phyloP scores from a whole-genome alignment of 208 protist genomes.

The Endotrypanum monterogeii region DNA sequence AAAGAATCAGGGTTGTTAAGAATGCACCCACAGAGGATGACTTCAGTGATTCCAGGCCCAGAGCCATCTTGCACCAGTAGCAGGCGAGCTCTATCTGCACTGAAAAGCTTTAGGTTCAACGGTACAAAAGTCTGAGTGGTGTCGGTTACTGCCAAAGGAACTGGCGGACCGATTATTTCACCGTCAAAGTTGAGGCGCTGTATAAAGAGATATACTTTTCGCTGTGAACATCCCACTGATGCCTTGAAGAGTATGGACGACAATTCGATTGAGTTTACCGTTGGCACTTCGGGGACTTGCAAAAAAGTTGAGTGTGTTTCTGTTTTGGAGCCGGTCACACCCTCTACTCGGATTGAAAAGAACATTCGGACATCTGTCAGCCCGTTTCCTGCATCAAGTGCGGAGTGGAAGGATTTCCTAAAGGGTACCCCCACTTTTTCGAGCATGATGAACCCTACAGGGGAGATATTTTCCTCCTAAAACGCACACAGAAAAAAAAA shows the following conservation, averaged over 20 bases:
- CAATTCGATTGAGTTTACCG: conserved; percentile 17
- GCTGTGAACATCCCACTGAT: neutral
- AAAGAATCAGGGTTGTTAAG: conserved; percentile 7
- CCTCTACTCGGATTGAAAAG: conserved; percentile 19
- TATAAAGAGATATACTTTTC: conserved; percentile 17
- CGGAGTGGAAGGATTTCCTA: conserved; percentile 4
- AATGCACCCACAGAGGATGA: conserved; percentile 20
- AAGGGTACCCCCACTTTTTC: conserved; percentile 21
- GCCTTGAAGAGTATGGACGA: conserved; percentile 12
- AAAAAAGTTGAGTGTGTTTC: conserved; percentile 15
- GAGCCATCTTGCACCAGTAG: conserved; percentile 15
- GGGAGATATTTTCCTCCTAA: neutral
- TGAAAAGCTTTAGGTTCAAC: conserved; percentile 9
- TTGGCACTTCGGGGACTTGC: conserved; percentile 14
- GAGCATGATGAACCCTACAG: conserved; percentile 16
- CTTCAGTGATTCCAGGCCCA: conserved; percentile 6
- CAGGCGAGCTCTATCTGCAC: conserved; percentile 11
- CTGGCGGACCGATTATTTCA: neutral
- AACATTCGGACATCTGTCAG: conserved; percentile 10
- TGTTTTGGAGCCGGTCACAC: neutral
- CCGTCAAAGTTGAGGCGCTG: conserved; percentile 22
- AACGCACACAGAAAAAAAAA: neutral
- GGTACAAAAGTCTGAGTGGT: conserved; percentile 5
- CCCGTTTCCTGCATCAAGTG: conserved; percentile 9
- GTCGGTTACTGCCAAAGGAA: conserved; percentile 18